Evolutionary conservation across 192 early-diverging fungal genomes (phyloP).

Genomic region (Pecoramyces ruminantium): DNA sequence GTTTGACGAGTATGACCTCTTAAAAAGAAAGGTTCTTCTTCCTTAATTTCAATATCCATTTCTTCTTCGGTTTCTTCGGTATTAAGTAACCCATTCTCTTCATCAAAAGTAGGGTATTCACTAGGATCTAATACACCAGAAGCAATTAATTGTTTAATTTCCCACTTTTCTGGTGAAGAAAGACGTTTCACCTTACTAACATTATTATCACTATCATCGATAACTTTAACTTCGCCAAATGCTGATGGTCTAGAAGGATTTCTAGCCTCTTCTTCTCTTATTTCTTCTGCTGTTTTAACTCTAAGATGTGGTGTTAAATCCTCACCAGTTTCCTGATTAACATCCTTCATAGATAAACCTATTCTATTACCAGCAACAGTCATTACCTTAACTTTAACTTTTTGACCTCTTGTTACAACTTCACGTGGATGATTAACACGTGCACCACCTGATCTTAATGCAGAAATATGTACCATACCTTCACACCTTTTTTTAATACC

Average conservation of each 20-base stretch:
- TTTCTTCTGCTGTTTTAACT: slow-evolving; percentile 42
- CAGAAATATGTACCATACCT: slow-evolving; percentile 79
- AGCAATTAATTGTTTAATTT: slow-evolving; percentile 93
- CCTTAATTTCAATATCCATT: slow-evolving; percentile 88
- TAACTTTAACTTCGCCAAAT: slow-evolving; percentile 18
- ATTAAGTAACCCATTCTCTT: slow-evolving; percentile 61
- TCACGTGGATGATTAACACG: slow-evolving; percentile 66
- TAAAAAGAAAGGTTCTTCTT: slow-evolving; percentile 89
- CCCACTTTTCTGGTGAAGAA: slow-evolving; percentile 88
- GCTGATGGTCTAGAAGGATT: slow-evolving; percentile 48
- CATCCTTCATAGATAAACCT: slow-evolving; percentile 87
- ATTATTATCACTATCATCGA: slow-evolving; percentile 18
- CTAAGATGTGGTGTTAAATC: slow-evolving; percentile 73
- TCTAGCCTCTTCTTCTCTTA: slow-evolving; percentile 30
- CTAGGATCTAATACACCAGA: slow-evolving; percentile 71
- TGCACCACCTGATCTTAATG: slow-evolving; percentile 34
- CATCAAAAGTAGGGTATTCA: slow-evolving; percentile 77
- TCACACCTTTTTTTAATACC: slow-evolving; percentile 60
- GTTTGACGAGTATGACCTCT: slow-evolving; percentile 76
- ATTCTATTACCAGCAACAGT: slow-evolving; percentile 67
- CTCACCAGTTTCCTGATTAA: slow-evolving; percentile 78
- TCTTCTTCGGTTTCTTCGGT: slow-evolving; percentile 87
- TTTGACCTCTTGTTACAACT: slow-evolving; percentile 64
- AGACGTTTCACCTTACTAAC: slow-evolving; percentile 44
- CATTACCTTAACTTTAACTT: slow-evolving; percentile 89